Conservation (phyloP, 768 basidiomycete species). For the Auricularia sp. region DNA sequence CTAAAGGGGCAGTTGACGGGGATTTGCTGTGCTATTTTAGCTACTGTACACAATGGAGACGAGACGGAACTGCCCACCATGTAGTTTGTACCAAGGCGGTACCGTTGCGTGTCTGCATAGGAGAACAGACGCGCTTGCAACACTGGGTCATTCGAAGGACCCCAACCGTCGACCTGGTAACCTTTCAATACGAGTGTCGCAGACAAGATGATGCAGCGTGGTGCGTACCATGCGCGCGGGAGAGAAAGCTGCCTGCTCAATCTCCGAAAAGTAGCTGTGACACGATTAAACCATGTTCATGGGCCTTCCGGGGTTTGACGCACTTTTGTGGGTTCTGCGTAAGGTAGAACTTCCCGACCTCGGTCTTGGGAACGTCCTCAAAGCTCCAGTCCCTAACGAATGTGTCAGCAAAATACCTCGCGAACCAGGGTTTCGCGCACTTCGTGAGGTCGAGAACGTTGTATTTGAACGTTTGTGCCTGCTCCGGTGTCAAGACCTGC, state of each 20-base stretch:
- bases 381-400: slow-evolving; percentile 28
- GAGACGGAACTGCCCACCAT: slow-evolving; percentile 15
- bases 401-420: slow-evolving; percentile 31
- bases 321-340: slow-evolving; percentile 28
- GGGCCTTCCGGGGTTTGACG: not conserved
- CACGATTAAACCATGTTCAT: not conserved
- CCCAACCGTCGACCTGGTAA: slow-evolving; percentile 28
- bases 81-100: slow-evolving; percentile 75
- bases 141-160: slow-evolving; percentile 85
- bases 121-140: slow-evolving; percentile 92
- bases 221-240: slow-evolving; percentile 84
- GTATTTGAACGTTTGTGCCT: slow-evolving; percentile 86
- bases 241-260: slow-evolving; percentile 63
- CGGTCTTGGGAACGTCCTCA: slow-evolving; percentile 24
- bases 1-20: slow-evolving; percentile 30
- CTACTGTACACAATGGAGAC: not conserved
- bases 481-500: slow-evolving; percentile 89
- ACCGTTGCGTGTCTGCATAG: slow-evolving; percentile 83
- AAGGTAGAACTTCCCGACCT: slow-evolving; percentile 30
- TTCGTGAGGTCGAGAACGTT: slow-evolving; percentile 89
- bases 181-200: not conserved
- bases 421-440: slow-evolving; percentile 35
- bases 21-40: not conserved
- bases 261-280: slow-evolving; percentile 26
- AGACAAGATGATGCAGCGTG: slow-evolving; percentile 7